A percentile compares a stretch with the other conserved stretches of the same genome.
phyloP scores from a whole-genome alignment of 179 eudicot species.

The Gypsophila paniculata region DNA sequence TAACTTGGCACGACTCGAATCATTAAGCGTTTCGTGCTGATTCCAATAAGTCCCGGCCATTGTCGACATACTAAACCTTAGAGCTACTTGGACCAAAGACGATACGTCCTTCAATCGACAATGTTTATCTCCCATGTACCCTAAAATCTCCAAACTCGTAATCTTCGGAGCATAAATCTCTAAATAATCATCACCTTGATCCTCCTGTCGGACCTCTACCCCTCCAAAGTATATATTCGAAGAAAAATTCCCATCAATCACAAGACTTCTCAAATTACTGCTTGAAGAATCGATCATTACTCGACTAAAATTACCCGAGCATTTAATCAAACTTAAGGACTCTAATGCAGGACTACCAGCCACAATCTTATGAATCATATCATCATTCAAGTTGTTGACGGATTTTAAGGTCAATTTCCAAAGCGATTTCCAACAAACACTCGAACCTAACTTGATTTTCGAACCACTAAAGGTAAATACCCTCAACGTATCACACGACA shows the following conservation, averaged over 20 bases:
- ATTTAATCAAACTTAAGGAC: neutral
- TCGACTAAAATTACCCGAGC: neutral
- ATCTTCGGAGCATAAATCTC: constrained; percentile 4
- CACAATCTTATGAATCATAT: constrained; percentile 2
- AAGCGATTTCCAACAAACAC: constrained; percentile 13
- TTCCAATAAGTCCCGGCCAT: too few species aligned
- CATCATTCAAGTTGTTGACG: neutral
- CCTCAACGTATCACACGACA: neutral
- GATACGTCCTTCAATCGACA: neutral
- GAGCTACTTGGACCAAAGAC: neutral
- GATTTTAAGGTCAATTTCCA: neutral
- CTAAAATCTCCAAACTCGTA: constrained; percentile 6
- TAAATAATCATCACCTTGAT: neutral
- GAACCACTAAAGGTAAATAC: neutral
- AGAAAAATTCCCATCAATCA: neutral
- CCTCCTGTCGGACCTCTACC: too few species aligned
- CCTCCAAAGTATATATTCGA: too few species aligned
- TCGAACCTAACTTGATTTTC: neutral
- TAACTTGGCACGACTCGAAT: neutral
- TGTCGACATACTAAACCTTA: neutral
- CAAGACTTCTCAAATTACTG: constrained; percentile 2
- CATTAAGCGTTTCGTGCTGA: too few species aligned
- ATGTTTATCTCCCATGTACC: neutral
- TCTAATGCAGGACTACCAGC: constrained; percentile 3
- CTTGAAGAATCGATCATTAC: neutral